Evolutionary conservation across 495 filamentous ascomycete species (phyloP), one percentile per base, ranked within the genome.

Genomic region (Xylaria cubensis): DNA sequence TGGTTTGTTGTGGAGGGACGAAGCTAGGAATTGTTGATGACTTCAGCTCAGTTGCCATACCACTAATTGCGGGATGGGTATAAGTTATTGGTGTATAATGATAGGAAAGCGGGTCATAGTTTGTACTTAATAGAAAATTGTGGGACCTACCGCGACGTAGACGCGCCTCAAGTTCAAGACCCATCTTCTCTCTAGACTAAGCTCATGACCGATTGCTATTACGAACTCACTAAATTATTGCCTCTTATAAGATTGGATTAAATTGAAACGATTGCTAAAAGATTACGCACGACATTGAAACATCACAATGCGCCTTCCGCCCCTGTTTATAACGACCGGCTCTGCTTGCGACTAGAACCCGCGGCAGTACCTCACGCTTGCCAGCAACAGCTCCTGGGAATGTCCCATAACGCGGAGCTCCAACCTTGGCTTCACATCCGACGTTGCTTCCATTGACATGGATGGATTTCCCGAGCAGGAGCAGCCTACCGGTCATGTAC

Each of bases 331-430:
- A 48, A 56, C 67, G 24, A 59, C 70, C 41, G 70, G 64, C 26
- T 68, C 56, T 55, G 29, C 55, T 72, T 64, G 71, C 71, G 71
- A 72, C 36, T 72, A 72, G 71, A 72, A 26, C 46, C 44, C 51
- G 71, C 64, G 36, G 36, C 64, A 62, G 70, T 62, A 50, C 63
- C 42, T 67, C 29, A 53, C 69, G 19, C 36, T 67, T 39, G 42
- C 36, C 36, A 19, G 50, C 12, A 72, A 42, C 70, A 41, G 44
- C 63, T 59, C 50, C 21, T 44, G 24, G 69, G 70, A 67, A 67
- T 72, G 70, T 36, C 50, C 42, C 12, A 15, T 39, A 21, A 66
- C 70, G 15, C 53, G 36, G 7, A 59, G 34, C 56, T 67, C 63
- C 12, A 51, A 29, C 13, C 64, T 62, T 29, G 56, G 34, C 46